Base-by-base conservation (phyloP, 2,329 filamentous ascomycete genomes). In the Calcarisporium arbuscula region DNA sequence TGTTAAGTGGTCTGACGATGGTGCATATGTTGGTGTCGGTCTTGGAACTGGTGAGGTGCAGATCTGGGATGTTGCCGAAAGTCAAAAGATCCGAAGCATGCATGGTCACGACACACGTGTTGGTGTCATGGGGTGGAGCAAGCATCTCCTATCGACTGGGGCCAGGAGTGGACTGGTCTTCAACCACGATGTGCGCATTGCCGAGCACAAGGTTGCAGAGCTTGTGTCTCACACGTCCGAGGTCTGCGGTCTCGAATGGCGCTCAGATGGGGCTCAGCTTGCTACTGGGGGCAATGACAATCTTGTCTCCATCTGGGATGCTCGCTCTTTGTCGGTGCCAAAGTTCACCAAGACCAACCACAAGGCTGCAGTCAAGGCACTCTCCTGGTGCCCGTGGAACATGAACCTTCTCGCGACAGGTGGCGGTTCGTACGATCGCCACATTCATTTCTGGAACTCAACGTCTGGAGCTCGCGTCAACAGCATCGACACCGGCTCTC, bases 301-400 rank as follows among this genome's bases (percentile, higher is more conserved):
- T 72, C 74, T 98, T 36, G 92, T 98, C 48, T 94, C 86, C 53
- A 98, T 98, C 67, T 98, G 92, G 92, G 92, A 98, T 62, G 90
- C 92, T 36, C 87, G 92, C 32, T 92, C 87, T 8, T 74, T 98
- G 40, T 81, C 80, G 14, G 89, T 94, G 8, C 92, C 92, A 60
- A 96, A 96, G 69, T 96, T 96, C 72, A 92, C 88, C 65, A 98
- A 98, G 81, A 95, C 90, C 56, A 98, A 98, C 75, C 92, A 98
- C 74, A 92, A 92, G 65, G 92, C 92, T 37, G 92, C 92, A 28
- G 89, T 98, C 67, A 98, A 98, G 77, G 92, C 92, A 39, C 78
- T 98, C 29, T 85, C 88, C 44, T 98, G 92, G 92, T 98, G 92
- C 73, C 92, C 92, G 28, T 98, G 92, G 92, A 92, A 95, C 68